Evolutionary conservation across 768 basidiomycete species (phyloP).

Genomic region (Termitomyces sp.): DNA sequence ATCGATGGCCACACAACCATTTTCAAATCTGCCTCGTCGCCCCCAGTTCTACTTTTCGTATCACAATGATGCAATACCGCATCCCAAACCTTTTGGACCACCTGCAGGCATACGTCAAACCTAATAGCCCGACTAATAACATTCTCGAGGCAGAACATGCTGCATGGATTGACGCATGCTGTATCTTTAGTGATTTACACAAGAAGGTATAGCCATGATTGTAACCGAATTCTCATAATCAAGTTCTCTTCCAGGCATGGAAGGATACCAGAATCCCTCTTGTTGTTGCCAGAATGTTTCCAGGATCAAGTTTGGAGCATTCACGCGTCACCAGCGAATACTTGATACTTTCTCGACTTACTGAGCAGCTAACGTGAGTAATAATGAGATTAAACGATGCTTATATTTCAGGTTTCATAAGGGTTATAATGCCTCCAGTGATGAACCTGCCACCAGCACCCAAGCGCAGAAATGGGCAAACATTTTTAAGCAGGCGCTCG

Average conservation of each 20-base stretch:
- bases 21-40: too few species aligned
- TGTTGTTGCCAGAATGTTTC: conserved; percentile 3
- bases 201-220: background rate
- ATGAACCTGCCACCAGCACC: too few species aligned
- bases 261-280: conserved; percentile 4
- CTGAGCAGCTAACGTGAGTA: conserved; percentile 6
- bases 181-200: background rate
- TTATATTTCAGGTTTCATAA: background rate
- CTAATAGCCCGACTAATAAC: conserved; percentile 1
- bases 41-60: too few species aligned
- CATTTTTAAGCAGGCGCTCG: background rate
- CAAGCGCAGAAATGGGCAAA: too few species aligned
- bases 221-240: too few species aligned
- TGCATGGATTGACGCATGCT: conserved; percentile 5
- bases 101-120: background rate
- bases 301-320: background rate
- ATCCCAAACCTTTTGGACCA: background rate
- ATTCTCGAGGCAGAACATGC: conserved; percentile 3
- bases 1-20: too few species aligned
- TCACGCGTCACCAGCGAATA: background rate
- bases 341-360: conserved; percentile 6
- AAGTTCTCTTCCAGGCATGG: background rate
- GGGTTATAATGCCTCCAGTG: background rate
- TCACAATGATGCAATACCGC: background rate
- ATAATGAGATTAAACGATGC: too few species aligned